Evolutionary conservation across 176 grass and related monocot genomes (phyloP).

Genomic region (Tuctoria greenei): DNA sequence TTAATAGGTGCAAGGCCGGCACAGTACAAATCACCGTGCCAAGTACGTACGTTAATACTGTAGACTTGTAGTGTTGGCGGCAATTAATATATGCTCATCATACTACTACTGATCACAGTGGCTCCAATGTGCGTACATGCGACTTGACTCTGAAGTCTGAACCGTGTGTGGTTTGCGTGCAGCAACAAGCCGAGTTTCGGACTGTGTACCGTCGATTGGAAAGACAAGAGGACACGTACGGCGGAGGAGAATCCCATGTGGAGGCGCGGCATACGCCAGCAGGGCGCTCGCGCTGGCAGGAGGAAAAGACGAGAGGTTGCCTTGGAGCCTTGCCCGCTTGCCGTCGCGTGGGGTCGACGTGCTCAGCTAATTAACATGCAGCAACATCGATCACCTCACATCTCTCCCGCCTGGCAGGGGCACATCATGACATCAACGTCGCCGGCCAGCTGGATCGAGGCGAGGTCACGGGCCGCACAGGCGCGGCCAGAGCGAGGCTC

Average conservation of each 20-base stretch:
- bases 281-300: conserved; percentile 12
- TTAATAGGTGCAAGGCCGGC: neutral
- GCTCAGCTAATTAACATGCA: neutral
- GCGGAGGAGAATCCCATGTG: conserved; percentile 22
- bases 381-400: neutral
- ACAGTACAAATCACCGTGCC: neutral
- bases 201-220: neutral
- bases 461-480: conserved; percentile 30
- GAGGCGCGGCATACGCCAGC: neutral
- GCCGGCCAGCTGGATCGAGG: neutral
- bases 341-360: neutral
- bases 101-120: neutral
- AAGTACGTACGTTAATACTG: neutral
- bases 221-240: neutral
- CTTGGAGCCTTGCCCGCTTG: conserved; percentile 18
- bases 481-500: too few relatives aligned
- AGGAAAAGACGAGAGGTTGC: neutral
- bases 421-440: conserved; percentile 8
- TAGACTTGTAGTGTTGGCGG: neutral
- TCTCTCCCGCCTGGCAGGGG: neutral
- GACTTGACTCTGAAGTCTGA: too few relatives aligned
- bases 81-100: neutral
- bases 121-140: too few relatives aligned
- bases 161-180: too few relatives aligned
- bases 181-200: too few relatives aligned